phyloP scores from a whole-genome alignment of 1,284 basidiomycete genomes.

The Agaricales sp. region DNA sequence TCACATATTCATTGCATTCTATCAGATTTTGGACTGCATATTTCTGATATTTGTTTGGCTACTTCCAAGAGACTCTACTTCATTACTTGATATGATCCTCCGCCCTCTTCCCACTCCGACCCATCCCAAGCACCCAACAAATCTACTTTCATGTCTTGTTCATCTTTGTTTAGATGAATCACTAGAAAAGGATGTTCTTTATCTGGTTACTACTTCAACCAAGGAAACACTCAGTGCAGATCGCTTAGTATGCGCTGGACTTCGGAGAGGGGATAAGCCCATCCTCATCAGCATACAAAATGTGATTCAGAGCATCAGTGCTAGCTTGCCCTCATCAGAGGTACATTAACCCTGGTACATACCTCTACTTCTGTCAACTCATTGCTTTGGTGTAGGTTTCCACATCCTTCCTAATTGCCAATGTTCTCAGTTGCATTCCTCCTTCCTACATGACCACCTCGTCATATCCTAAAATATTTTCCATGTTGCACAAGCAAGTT shows the following conservation, averaged over 20 bases:
- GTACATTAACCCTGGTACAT: not conserved
- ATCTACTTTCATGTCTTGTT: not conserved
- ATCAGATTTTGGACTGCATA: slow-evolving; percentile 48
- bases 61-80: not conserved
- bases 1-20: slow-evolving; percentile 5
- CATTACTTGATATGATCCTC: not conserved
- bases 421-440: not conserved
- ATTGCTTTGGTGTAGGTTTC: no score
- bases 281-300: not conserved
- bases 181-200: not conserved
- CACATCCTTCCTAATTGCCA: not conserved
- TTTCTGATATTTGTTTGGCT: not conserved
- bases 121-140: not conserved
- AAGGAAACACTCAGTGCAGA: not conserved
- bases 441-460: not conserved
- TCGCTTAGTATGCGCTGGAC: not conserved
- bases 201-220: not conserved
- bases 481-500: not conserved
- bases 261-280: not conserved
- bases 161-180: not conserved
- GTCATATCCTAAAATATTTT: not conserved
- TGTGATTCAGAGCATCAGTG: not conserved
- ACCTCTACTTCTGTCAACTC: no score
- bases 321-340: not conserved
- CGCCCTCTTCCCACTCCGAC: not conserved